Evolutionary conservation across 257 asterid genomes (phyloP).

Genomic region (Jaltomata sinuosa): DNA sequence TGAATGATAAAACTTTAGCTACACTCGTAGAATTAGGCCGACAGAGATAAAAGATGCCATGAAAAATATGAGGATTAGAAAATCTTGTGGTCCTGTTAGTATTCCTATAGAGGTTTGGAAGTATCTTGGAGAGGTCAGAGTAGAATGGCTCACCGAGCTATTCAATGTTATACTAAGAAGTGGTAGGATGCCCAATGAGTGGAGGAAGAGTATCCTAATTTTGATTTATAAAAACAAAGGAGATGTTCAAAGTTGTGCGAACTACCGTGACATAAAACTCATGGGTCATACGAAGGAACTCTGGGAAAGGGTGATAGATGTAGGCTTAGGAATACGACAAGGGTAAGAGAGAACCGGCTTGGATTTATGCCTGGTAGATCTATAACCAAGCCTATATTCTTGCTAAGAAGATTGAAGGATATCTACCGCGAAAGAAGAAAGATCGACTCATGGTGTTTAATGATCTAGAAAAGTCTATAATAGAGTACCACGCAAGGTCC

Average conservation of each 20-base stretch:
- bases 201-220: background rate
- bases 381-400: background rate
- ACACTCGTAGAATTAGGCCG: background rate
- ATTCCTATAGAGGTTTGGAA: background rate
- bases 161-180: background rate
- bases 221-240: background rate
- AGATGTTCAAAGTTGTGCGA: background rate
- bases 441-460: background rate
- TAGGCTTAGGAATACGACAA: background rate
- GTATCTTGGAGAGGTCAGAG: background rate
- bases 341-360: background rate
- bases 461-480: background rate
- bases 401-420: background rate
- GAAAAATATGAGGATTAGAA: background rate
- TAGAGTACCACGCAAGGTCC: background rate
- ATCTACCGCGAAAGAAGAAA: background rate
- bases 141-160: background rate
- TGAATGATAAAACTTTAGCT: background rate
- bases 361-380: background rate
- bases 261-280: background rate
- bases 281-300: background rate
- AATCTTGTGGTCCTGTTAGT: background rate
- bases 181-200: background rate
- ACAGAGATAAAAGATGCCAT: background rate
- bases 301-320: background rate